phyloP scores from a whole-genome alignment of 306 rosid genomes.

The Lathyrus oleraceus region DNA sequence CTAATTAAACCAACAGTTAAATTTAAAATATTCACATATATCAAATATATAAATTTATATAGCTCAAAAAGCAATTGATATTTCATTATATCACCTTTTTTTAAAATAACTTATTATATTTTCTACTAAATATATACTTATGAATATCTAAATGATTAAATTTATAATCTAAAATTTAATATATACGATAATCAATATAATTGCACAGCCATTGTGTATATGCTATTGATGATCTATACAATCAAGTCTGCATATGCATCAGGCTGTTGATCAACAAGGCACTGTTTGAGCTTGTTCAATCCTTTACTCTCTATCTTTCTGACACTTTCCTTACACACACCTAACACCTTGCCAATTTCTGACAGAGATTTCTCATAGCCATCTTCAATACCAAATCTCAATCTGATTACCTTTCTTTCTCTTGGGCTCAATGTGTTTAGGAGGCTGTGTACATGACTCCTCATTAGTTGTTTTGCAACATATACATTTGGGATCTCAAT shows the following conservation, averaged over 20 bases:
- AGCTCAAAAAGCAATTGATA: neutral
- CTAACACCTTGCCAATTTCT: constrained; percentile 64
- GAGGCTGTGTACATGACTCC: constrained; percentile 69
- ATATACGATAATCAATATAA: neutral
- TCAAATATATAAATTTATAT: neutral
- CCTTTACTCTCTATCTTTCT: constrained; percentile 65
- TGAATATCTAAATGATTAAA: neutral
- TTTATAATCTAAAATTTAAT: neutral
- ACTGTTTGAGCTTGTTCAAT: constrained; percentile 66
- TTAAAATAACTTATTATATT: neutral
- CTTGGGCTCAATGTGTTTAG: constrained; percentile 56
- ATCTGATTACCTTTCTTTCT: constrained; percentile 70
- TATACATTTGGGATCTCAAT: constrained; percentile 62
- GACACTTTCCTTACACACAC: constrained; percentile 76
- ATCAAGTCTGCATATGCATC: constrained; percentile 66
- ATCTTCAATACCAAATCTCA: constrained; percentile 81
- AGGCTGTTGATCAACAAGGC: constrained; percentile 64
- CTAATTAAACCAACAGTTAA: neutral
- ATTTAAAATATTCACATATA: neutral
- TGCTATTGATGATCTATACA: constrained; percentile 36
- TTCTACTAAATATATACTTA: neutral
- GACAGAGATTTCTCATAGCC: constrained; percentile 57
- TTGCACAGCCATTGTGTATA: constrained; percentile 27
- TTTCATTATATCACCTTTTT: neutral
- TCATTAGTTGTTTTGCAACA: constrained; percentile 74